Base-by-base conservation (phyloP, 164 flowering plant species). In the Tetracentron sinense region DNA sequence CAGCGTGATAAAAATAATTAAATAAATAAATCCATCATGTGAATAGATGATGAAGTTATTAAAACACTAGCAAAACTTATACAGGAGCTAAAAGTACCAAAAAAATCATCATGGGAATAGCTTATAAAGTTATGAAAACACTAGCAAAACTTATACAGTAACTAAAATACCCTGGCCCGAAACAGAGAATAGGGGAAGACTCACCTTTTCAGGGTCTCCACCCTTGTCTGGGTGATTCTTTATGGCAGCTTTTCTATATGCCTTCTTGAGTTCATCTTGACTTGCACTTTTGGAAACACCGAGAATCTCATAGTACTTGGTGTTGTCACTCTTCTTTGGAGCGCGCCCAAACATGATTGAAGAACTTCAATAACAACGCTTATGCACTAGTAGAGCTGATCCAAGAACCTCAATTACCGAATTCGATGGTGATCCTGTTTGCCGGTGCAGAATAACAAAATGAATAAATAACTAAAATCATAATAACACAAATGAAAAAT, bases 211-310 rank as follows among this genome's bases (percentile, higher is more conserved):
- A 51, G 83, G 79, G 28, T 83, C 88, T 42, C 88, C 88, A 31
- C 88, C 88, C 59, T 83, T 82, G 64, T 83, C 88, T 14, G 88
- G 88, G 59, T 83, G 88, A 60, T 81, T 83, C 77, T 78, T 83
- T 4, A 81, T 81, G 46, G 88, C 85, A 56, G 85, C 81, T 60
- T 83, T 82, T 46, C 63, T 76, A 63, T 80, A 83, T 11, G 88
- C 88, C 63, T 82, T 83, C 84, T 80, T 83, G 26, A 83, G 63
- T 21, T 83, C 88, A 63, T 83, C 88, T 61, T 71, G 75, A 61
- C 56, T 69, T 20, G 83, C 83, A 56, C 31, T 78, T 54, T 71
- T 77, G 1, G 85, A 48, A 23, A 81, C 88, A 26, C 82, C 88
- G 61, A 83, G 85, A 48, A 69, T 21, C 51, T 79, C 83, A 69